These are phyloP conservation scores for Zygosaccharomyces pseudobailii DNA, from an alignment of 1,139 yeast genomes.

Conservation along the genomic window DNA sequence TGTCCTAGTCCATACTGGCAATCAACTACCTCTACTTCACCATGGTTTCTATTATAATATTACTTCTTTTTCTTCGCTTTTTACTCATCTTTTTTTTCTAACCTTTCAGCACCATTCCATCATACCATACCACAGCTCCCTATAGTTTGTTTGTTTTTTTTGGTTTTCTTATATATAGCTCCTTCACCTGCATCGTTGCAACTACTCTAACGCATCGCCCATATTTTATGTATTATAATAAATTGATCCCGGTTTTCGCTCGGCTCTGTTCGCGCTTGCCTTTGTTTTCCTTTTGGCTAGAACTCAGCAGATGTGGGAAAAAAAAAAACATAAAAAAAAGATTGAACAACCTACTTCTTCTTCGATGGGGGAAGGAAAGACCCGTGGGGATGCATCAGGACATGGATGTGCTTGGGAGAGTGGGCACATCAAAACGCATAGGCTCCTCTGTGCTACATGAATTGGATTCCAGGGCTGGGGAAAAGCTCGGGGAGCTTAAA, in stretches of 20 bases:
- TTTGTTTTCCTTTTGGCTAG: background rate
- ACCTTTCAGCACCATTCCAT: background rate
- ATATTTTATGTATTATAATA: background rate
- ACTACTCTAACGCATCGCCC: conserved; percentile 1
- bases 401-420: conserved; percentile 13
- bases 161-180: background rate
- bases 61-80: background rate
- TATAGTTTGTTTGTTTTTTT: background rate
- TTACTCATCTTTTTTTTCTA: background rate
- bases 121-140: background rate
- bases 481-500: conserved; percentile 15
- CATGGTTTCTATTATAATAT: background rate
- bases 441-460: conserved; percentile 34
- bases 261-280: background rate
- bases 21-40: background rate
- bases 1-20: background rate
- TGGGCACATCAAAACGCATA: conserved; percentile 30
- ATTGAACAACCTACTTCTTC: background rate
- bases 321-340: background rate
- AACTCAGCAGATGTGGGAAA: background rate
- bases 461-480: conserved; percentile 31
- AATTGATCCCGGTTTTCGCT: background rate
- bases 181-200: background rate
- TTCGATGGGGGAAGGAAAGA: background rate
- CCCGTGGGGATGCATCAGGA: conserved; percentile 1